Evolutionary conservation across 2,329 filamentous ascomycete species (phyloP), one percentile per base, ranked within the genome.

Genomic region (Phialocephala sp.): DNA sequence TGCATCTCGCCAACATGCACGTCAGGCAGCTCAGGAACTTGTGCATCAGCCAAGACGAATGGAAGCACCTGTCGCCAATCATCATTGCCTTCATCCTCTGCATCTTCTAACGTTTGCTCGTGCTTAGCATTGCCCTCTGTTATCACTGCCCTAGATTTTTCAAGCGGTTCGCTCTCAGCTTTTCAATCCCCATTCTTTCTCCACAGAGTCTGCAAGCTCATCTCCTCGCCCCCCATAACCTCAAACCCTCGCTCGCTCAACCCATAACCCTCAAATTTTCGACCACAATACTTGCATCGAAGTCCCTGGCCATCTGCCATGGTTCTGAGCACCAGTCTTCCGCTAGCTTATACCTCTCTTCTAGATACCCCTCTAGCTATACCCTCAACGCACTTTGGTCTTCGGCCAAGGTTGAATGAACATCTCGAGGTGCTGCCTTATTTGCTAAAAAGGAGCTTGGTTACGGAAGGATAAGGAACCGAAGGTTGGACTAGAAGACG

Each of bases 131-230:
- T 18, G n/a, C 37, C 22, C 9, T 45, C 39, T 3, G 18, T 36
- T 20, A 55, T 41, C 15, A 56, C 15, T 4, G 27, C 18, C 37
- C 60, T 36, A 4, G 14, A 5, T 1, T 1, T 5, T n/a, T n/a
- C 8, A 24, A 45, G 27, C 37, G 60, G 47, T 24, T 54, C 24
- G 43, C 37, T 41, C n/a, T 62, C 65, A 39, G 36, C 68, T 45
- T 64, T 68, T 66, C 68, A 71, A 41, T 72, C 57, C 4, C 62
- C 59, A 14, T 64, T 61, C 0, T 82, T 82, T 74, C 86, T 87
- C 62, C 81, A 81, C 58, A 89, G 86, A 50, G 86, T 84, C 64
- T 81, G 79, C 18, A 86, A 84, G 78, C 86, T 84, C 47, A 83
- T 79, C 1, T 82, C 81, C 66, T 87, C 85, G 65, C 89, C 78